Conservation (phyloP, 495 filamentous ascomycete genomes). For the Penicillium paxilli region DNA sequence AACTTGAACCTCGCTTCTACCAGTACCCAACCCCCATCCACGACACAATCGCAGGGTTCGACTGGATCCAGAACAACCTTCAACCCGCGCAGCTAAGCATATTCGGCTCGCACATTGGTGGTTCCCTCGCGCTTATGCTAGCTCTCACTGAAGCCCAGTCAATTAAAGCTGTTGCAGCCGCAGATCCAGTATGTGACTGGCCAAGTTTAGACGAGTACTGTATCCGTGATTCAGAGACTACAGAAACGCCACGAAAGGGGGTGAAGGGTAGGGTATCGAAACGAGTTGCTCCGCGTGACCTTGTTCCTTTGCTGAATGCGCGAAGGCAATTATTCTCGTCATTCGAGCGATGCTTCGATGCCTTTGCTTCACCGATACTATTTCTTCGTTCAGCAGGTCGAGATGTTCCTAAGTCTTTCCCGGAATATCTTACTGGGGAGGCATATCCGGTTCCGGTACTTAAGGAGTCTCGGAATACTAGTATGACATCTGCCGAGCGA, state of each 20-base stretch:
- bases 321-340: conserved; percentile 45
- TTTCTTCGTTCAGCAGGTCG: conserved; percentile 54
- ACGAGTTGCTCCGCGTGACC: conserved; percentile 26
- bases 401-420: conserved; percentile 36
- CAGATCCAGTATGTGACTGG: conserved; percentile 45
- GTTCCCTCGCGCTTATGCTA: conserved; percentile 57
- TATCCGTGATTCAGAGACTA: background rate
- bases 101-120: conserved; percentile 55
- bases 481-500: background rate
- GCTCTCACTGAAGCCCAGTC: conserved; percentile 56
- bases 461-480: conserved; percentile 3
- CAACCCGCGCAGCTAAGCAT: conserved; percentile 40
- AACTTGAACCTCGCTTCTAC: conserved; percentile 8
- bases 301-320: conserved; percentile 38
- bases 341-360: conserved; percentile 53
- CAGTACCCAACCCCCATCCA: conserved; percentile 43
- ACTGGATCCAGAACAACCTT: conserved; percentile 38
- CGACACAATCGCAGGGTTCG: conserved; percentile 40
- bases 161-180: conserved; percentile 34
- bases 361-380: conserved; percentile 59
- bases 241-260: conserved; percentile 6
- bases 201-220: conserved; percentile 40
- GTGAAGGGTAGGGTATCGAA: conserved; percentile 2
- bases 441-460: conserved; percentile 38
- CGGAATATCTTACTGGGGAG: conserved; percentile 34